Conservation (phyloP, 768 basidiomycete species). For the Galerina sulciceps region DNA sequence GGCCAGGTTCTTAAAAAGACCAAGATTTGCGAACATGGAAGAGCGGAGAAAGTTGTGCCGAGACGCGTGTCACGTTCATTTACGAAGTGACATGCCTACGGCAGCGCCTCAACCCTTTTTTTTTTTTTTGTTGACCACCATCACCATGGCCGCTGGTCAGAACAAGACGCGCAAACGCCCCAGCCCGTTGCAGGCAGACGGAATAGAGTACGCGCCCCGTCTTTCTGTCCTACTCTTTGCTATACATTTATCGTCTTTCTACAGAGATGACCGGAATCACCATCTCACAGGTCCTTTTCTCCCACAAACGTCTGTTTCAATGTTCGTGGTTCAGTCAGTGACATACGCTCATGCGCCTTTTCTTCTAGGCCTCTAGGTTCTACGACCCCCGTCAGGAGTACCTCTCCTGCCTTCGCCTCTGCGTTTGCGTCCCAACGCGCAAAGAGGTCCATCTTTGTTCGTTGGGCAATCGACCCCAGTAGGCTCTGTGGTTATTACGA, state of each 20-base stretch:
- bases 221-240: neutral
- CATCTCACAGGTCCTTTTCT: slow-evolving; percentile 67
- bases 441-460: slow-evolving; percentile 44
- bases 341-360: neutral
- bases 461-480: slow-evolving; percentile 83
- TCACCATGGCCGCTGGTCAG: slow-evolving; percentile 9
- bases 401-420: slow-evolving; percentile 33
- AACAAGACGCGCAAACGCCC: slow-evolving; percentile 13
- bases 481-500: slow-evolving; percentile 22
- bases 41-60: neutral
- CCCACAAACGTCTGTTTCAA: slow-evolving; percentile 58
- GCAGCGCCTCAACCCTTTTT: neutral
- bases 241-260: slow-evolving; percentile 2
- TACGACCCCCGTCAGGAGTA: slow-evolving; percentile 29
- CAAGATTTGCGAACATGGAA: slow-evolving; percentile 66
- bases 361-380: slow-evolving; percentile 43
- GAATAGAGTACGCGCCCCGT: slow-evolving; percentile 13
- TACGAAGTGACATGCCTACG: neutral
- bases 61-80: slow-evolving; percentile 12
- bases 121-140: neutral
- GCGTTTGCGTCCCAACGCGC: slow-evolving; percentile 11
- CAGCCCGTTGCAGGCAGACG: slow-evolving; percentile 8
- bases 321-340: no score
- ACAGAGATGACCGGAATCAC: slow-evolving; percentile 58
- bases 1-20: slow-evolving; percentile 57